phyloP scores from a whole-genome alignment of 371 early-diverging fungal species.

The Mortierella sp. region DNA sequence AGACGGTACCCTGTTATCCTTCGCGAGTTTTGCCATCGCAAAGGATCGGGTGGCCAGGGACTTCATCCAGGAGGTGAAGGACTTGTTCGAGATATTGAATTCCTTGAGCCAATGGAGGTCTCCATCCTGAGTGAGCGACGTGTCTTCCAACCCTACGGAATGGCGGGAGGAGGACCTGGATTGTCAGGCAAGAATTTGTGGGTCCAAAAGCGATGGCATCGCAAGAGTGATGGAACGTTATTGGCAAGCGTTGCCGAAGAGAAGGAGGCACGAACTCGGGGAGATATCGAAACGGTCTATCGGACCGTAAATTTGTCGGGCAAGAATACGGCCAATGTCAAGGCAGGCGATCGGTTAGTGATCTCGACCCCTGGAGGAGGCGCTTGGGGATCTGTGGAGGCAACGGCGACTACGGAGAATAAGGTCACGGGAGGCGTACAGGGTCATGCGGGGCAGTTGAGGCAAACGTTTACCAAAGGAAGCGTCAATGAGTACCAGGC shows the following conservation, averaged over 20 bases:
- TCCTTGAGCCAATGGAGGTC: conserved; percentile 81
- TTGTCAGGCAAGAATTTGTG: conserved; percentile 81
- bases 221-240: conserved; percentile 48
- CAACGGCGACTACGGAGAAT: background rate
- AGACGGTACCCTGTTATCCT: conserved; percentile 94
- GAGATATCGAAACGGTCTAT: conserved; percentile 29
- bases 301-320: conserved; percentile 81
- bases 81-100: conserved; percentile 85
- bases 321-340: conserved; percentile 84
- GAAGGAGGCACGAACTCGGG: background rate
- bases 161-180: conserved; percentile 86
- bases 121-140: conserved; percentile 94
- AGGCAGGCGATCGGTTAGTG: conserved; percentile 80
- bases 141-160: conserved; percentile 90
- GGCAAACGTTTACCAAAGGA: conserved; percentile 26
- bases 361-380: conserved; percentile 96
- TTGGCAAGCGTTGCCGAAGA: conserved; percentile 4
- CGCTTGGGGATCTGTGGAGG: conserved; percentile 66
- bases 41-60: conserved; percentile 88
- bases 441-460: conserved; percentile 16
- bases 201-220: conserved; percentile 63
- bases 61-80: conserved; percentile 89
- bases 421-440: conserved; percentile 3
- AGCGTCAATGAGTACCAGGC: conserved; percentile 46
- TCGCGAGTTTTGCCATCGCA: conserved; percentile 83